Conservation (phyloP, 2,329 filamentous ascomycete species). For the Pyrenophora teres region DNA sequence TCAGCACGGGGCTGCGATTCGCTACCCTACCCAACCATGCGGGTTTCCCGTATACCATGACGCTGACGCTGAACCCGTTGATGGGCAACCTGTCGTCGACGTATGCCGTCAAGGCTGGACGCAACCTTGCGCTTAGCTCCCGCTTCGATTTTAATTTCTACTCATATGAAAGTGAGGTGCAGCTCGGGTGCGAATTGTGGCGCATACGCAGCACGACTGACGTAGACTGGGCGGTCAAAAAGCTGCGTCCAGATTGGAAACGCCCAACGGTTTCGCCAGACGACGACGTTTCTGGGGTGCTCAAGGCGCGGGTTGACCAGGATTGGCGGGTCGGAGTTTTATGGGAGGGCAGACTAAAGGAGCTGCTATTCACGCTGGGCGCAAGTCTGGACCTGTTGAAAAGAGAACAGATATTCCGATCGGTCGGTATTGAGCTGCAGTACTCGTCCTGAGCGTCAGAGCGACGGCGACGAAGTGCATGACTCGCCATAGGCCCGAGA, state of each 20-base stretch:
- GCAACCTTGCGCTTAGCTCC: conserved; percentile 81
- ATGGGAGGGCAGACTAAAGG: conserved; percentile 93
- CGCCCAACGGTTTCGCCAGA: conserved; percentile 47
- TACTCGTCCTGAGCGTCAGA: conserved; percentile 70
- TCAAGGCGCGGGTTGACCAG: conserved; percentile 90
- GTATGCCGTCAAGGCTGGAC: conserved; percentile 87
- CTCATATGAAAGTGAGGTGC: conserved; percentile 94
- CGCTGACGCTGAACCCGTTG: conserved; percentile 87
- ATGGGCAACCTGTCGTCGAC: conserved; percentile 92
- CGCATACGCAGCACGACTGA: conserved; percentile 58
- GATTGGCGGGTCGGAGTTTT: conserved; percentile 82
- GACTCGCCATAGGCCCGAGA: conserved; percentile 11
- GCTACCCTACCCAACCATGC: conserved; percentile 80
- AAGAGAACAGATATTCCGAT: conserved; percentile 76
- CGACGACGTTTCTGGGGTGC: conserved; percentile 77
- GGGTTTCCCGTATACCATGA: conserved; percentile 91
- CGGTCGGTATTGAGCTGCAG: conserved; percentile 77
- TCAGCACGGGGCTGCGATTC: conserved; percentile 87
- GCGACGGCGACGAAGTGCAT: conserved; percentile 1
- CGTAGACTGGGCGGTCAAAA: conserved; percentile 52
- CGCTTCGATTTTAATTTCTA: conserved; percentile 97
- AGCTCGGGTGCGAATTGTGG: conserved; percentile 93
- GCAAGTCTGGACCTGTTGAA: conserved; percentile 80
- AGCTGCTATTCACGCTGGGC: conserved; percentile 87
- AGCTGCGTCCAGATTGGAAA: conserved; percentile 51